Evolutionary conservation across 805 yeast species (phyloP).

Genomic region (Starmera quercuum): DNA sequence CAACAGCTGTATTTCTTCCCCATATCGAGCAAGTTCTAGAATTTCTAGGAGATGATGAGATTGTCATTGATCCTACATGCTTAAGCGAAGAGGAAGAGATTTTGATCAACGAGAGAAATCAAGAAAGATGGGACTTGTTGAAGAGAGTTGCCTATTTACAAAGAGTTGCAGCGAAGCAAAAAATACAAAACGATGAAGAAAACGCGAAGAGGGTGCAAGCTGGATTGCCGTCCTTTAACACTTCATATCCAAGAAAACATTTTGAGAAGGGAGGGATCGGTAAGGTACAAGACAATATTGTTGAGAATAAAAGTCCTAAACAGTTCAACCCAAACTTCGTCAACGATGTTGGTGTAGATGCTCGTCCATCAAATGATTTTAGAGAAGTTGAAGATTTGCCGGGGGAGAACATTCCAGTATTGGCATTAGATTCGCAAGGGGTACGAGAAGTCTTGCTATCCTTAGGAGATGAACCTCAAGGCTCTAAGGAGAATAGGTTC

Average conservation of each 20-base stretch:
- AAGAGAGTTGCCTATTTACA: conserved; percentile 67
- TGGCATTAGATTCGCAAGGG: conserved; percentile 35
- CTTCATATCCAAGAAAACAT: neutral
- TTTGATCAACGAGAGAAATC: conserved; percentile 33
- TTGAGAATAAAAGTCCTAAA: neutral
- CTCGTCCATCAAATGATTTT: neutral
- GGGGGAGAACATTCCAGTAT: conserved; percentile 28
- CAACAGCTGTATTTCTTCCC: conserved; percentile 42
- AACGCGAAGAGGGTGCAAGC: conserved; percentile 23
- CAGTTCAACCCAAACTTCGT: neutral
- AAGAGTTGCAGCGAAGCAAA: conserved; percentile 49
- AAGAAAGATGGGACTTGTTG: conserved; percentile 62
- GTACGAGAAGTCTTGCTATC: conserved; percentile 31
- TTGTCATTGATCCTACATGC: conserved; percentile 20
- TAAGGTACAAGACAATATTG: neutral
- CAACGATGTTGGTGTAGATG: neutral
- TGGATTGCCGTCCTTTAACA: conserved; percentile 7
- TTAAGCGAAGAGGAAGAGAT: conserved; percentile 32
- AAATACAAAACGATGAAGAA: conserved; percentile 31
- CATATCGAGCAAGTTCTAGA: conserved; percentile 46
- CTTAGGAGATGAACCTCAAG: conserved; percentile 20
- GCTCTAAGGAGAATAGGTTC: conserved; percentile 27
- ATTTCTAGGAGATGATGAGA: conserved; percentile 40
- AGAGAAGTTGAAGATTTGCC: conserved; percentile 14
- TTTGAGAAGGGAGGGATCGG: neutral